Evolutionary conservation across 495 filamentous ascomycete species (phyloP).

Genomic region (Paragyromitra xinjiangensis): DNA sequence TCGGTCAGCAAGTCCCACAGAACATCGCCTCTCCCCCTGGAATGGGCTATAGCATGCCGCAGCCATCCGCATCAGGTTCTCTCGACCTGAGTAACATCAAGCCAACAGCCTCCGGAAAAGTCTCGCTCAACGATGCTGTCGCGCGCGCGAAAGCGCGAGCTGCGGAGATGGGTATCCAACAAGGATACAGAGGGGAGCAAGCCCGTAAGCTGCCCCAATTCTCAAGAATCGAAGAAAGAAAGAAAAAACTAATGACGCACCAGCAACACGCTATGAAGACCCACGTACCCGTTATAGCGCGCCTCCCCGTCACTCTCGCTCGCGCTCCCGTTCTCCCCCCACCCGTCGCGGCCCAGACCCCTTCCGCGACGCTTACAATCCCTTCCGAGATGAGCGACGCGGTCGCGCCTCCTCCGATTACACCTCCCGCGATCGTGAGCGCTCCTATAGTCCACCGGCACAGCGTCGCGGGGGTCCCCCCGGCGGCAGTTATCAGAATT

Average conservation of each 20-base stretch:
- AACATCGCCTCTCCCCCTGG: conserved; percentile 46
- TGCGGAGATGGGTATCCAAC: conserved; percentile 71
- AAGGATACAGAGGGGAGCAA: conserved; percentile 51
- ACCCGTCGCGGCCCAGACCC: conserved; percentile 61
- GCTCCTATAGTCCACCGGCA: conserved; percentile 65
- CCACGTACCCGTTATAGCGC: conserved; percentile 58
- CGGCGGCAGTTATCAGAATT: conserved; percentile 57
- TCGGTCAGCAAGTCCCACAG: conserved; percentile 45
- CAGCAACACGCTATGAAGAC: conserved; percentile 58
- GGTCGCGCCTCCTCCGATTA: conserved; percentile 65
- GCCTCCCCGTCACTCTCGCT: conserved; percentile 65
- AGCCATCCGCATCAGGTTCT: conserved; percentile 72
- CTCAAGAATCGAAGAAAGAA: neutral
- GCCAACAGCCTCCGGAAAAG: conserved; percentile 75
- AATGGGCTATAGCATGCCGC: conserved; percentile 66
- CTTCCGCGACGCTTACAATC: conserved; percentile 62
- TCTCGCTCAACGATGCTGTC: conserved; percentile 76
- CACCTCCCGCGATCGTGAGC: conserved; percentile 67
- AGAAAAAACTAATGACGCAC: neutral
- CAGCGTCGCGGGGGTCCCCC: conserved; percentile 61
- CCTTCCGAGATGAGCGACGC: conserved; percentile 77
- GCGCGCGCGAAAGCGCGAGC: conserved; percentile 76
- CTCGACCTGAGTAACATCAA: conserved; percentile 79
- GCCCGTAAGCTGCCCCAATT: conserved; percentile 48
- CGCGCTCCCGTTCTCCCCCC: conserved; percentile 74